Evolutionary conservation across 805 yeast species (phyloP), one percentile per base, ranked within the genome.

Genomic region (Lipomyces kockii): DNA sequence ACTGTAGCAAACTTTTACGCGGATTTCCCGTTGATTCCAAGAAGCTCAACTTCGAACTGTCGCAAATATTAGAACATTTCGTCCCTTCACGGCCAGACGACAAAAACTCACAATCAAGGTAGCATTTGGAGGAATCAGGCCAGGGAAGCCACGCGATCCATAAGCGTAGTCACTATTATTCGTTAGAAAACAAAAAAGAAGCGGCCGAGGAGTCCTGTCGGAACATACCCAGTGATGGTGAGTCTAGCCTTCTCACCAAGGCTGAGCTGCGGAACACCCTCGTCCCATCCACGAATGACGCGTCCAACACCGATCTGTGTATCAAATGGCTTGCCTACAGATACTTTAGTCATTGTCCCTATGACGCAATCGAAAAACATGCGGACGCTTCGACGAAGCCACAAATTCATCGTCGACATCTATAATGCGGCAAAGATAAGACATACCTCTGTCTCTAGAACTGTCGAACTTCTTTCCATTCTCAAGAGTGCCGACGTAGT

Each of bases 221-320:
- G 39, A 37, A 37, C 57, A 5, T 61, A 68, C 69, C 71, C 97
- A 76, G 97, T 96, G 76, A 94, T 92, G 75, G 96, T 92, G 78
- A 94, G 84, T 78, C 89, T 85, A 61, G 98, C 97, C 84, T 89
- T 90, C 82, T 95, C 92, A 76, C 98, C 98, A 61, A 92, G 85
- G 63, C 97, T 89, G 78, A 94, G 84, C 81, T 92, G 87, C 64
- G 98, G 97, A 78, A 92, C 91, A 70, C 93, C 97, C 76, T 87
- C 90, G 77, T 93, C 98, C 98, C 98, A 94, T 73, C 98, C 98
- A 78, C 87, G 87, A 82, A 94, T 94, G 74, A 94, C 98, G 82
- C 90, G 97, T 72, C 98, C 97, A 73, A 91, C 97, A 80, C 98
- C 98, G 78, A 94, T 91, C 81, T 83, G 82, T 80, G 97, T 90